Evolutionary conservation across 2,329 filamentous ascomycete genomes (phyloP).

Genomic region (Lasiodiplodia hormozganensis): DNA sequence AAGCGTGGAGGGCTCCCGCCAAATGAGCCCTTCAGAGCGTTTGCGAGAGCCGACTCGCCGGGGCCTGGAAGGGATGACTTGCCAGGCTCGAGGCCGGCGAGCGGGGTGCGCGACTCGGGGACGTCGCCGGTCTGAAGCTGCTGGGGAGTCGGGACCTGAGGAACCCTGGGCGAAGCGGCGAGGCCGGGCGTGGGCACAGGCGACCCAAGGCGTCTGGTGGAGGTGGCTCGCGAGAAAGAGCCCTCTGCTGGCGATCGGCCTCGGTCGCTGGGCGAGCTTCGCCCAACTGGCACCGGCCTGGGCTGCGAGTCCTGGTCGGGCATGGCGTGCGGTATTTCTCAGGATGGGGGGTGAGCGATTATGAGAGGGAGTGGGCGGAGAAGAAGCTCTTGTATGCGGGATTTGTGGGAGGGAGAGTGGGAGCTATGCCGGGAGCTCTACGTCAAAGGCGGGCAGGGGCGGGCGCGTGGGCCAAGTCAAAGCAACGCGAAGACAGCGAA

Average conservation of each 20-base stretch:
- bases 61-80: constrained; percentile 73
- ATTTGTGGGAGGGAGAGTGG: constrained; percentile 5
- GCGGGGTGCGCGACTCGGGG: constrained; percentile 60
- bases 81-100: constrained; percentile 64
- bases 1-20: constrained; percentile 74
- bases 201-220: constrained; percentile 62
- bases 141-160: constrained; percentile 58
- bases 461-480: constrained; percentile 16
- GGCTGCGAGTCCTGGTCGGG: constrained; percentile 33
- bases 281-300: constrained; percentile 39
- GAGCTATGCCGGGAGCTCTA: constrained; percentile 21
- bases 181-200: constrained; percentile 59
- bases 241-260: constrained; percentile 43
- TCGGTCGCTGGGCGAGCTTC: constrained; percentile 35
- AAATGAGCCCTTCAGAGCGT: constrained; percentile 79
- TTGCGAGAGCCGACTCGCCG: constrained; percentile 85
- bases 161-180: constrained; percentile 53
- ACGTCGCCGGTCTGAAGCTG: constrained; percentile 48
- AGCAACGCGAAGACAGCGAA: constrained; percentile 4
- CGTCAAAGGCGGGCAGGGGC: constrained; percentile 1
- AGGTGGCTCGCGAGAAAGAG: constrained; percentile 57
- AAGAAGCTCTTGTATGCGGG: constrained; percentile 6
- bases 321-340: constrained; percentile 28
- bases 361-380: background rate
- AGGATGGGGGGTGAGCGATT: background rate